A percentile compares a stretch with the other conserved stretches of the same genome.
These are phyloP conservation scores for Nelumbo lutea DNA, from an alignment of 164 flowering plant genomes.

Conservation along the genomic window DNA sequence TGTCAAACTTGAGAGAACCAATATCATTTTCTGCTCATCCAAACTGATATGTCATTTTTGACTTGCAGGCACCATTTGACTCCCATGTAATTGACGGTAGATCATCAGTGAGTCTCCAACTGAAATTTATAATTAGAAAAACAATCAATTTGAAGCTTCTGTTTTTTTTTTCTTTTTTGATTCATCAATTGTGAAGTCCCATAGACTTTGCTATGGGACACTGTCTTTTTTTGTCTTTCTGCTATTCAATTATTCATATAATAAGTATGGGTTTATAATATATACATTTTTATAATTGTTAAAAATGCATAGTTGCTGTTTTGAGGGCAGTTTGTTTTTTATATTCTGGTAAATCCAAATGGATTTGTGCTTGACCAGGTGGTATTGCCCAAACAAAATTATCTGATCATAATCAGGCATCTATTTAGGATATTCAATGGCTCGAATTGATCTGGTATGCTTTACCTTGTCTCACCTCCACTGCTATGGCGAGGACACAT, in stretches of 20 bases:
- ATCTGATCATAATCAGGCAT: background rate
- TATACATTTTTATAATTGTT: background rate
- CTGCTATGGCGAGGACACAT: too few relatives aligned
- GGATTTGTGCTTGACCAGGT: background rate
- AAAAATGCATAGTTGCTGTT: too few relatives aligned
- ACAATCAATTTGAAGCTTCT: too few relatives aligned
- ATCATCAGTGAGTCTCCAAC: constrained; percentile 35
- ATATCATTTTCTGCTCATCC: too few relatives aligned
- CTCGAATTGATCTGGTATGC: background rate
- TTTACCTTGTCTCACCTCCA: too few relatives aligned
- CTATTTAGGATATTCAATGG: background rate
- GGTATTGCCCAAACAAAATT: background rate
- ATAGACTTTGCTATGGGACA: background rate
- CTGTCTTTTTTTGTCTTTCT: too few relatives aligned
- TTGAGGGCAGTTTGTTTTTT: too few relatives aligned
- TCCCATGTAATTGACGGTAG: constrained; percentile 31
- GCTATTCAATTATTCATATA: too few relatives aligned
- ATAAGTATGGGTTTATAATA: too few relatives aligned
- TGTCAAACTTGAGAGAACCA: too few relatives aligned
- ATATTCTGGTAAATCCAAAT: background rate
- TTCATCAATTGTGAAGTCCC: background rate
- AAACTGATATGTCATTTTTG: constrained; percentile 21
- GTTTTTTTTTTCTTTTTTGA: too few relatives aligned
- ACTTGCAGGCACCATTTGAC: constrained; percentile 40
- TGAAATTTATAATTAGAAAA: background rate